phyloP scores from a whole-genome alignment of 2,329 filamentous ascomycete species.

The Chaetoscypha palmicola region DNA sequence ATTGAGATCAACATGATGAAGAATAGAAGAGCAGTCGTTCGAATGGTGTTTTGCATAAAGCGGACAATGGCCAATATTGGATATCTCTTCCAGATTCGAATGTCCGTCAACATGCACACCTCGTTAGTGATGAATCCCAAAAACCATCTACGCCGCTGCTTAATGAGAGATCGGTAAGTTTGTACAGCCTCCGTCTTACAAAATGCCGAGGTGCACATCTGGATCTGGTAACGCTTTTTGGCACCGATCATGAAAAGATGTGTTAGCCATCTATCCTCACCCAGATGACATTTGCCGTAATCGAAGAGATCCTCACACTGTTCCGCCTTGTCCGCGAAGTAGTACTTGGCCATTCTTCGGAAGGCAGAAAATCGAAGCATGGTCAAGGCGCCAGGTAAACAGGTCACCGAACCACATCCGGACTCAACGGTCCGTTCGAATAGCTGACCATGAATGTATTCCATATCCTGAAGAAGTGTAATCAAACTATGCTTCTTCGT shows the following conservation, averaged over 20 bases:
- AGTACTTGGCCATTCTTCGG: slow-evolving; percentile 93
- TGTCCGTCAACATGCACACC: slow-evolving; percentile 94
- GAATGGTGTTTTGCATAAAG: slow-evolving; percentile 93
- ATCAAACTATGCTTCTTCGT: slow-evolving; percentile 83
- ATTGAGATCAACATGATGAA: slow-evolving; percentile 88
- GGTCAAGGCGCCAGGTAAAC: slow-evolving; percentile 87
- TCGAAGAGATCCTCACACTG: slow-evolving; percentile 95
- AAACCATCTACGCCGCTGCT: slow-evolving; percentile 95
- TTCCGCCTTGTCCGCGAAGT: slow-evolving; percentile 95
- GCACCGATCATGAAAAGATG: slow-evolving; percentile 99
- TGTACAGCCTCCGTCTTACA: slow-evolving; percentile 98
- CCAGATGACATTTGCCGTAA: slow-evolving; percentile 89
- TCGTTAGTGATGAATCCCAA: slow-evolving; percentile 97
- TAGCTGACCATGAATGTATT: slow-evolving; percentile 94
- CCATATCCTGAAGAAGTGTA: slow-evolving; percentile 93
- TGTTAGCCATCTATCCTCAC: slow-evolving; percentile 93
- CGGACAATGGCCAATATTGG: slow-evolving; percentile 78
- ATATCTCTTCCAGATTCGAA: slow-evolving; percentile 85
- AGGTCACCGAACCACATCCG: slow-evolving; percentile 88
- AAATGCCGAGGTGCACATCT: slow-evolving; percentile 95
- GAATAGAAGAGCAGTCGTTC: slow-evolving; percentile 88
- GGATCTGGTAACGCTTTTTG: slow-evolving; percentile 87
- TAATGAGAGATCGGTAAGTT: slow-evolving; percentile 75
- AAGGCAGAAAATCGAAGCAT: slow-evolving; percentile 96
- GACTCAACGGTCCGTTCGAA: slow-evolving; percentile 96